Evolutionary conservation across 2,329 filamentous ascomycete species (phyloP).

Genomic region (Pseudogymnoascus sp.): DNA sequence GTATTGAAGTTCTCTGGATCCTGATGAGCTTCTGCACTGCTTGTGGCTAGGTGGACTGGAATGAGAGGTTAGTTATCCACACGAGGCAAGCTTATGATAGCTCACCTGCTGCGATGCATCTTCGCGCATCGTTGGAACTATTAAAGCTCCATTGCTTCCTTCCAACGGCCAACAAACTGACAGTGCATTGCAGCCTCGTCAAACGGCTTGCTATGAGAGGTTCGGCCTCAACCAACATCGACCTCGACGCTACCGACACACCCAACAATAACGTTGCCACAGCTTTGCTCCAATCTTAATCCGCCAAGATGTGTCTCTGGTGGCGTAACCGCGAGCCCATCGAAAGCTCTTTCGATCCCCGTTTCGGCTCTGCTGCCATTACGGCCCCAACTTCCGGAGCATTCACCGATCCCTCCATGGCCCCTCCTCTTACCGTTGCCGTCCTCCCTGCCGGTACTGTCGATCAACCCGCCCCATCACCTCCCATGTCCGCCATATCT

Average conservation of each 20-base stretch:
- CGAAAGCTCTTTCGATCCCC: constrained; percentile 18
- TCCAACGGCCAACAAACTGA: not conserved
- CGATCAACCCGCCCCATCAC: not conserved
- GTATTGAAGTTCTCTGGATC: not conserved
- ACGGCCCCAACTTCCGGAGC: constrained; percentile 19
- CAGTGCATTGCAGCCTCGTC: not conserved
- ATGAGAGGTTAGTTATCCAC: not conserved
- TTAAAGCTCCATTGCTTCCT: not conserved
- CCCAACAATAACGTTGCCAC: not conserved
- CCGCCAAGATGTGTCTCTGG: constrained; percentile 8
- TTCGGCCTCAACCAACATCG: not conserved
- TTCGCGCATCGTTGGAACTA: not conserved
- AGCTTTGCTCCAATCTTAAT: not conserved
- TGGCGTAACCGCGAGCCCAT: constrained; percentile 16
- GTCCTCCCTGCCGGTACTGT: not conserved
- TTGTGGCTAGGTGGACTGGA: constrained; percentile 4
- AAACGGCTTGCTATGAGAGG: not conserved
- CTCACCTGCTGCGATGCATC: not conserved
- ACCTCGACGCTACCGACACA: not conserved
- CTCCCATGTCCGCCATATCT: constrained; percentile 7
- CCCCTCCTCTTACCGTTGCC: not conserved
- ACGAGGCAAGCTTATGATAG: not conserved
- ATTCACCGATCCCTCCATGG: constrained; percentile 14
- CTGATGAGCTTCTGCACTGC: constrained; percentile 1
- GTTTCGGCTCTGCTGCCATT: constrained; percentile 23